Evolutionary conservation across 2,329 filamentous ascomycete species (phyloP), one percentile per base, ranked within the genome.

Genomic region (Monosporascus sp.): DNA sequence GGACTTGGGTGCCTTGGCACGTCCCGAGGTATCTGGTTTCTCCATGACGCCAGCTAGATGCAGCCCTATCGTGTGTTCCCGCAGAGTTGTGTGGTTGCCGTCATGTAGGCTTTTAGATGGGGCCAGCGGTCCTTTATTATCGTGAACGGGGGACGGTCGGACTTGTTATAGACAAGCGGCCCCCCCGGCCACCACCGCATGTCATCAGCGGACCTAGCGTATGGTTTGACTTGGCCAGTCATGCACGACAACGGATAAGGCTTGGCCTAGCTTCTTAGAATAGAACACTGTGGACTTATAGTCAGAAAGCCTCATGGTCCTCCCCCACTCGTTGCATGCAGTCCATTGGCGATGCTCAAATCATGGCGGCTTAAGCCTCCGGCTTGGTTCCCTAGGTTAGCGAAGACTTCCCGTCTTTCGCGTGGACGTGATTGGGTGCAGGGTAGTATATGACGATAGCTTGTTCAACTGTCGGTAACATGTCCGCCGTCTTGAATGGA

Each of bases 1-100:
- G 37, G 60, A 54, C 55, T 62, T 67, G 39, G 61, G 52, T n/a
- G 57, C 53, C 48, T 56, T 60, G 22, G 57, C 31, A 24, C 59
- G 61, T 37, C 50, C 50, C 18, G 56, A 36, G n/a, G 53, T 54
- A 20, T 51, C 58, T 20, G 58, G 39, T 51, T 46, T 58, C 18
- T 63, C 60, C 61, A 64, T 65, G 54, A 45, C 58, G 49, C 48
- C 47, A 51, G 50, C 25, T 49, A 52, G 50, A 25, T 51, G 48
- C 25, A 51, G 49, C 46, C 41, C 27, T 55, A 51, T 45, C 37
- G 50, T 41, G 50, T 41, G 7, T n/a, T 41, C 38, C 17, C 36
- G 50, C 17, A 53, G 50, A 51, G 45, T 56, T 56, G 47, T 44
- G 50, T 48, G 46, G 31, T 35, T 49, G 49, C 54, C 52, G 54